These are phyloP conservation scores for Bodo saltans DNA, from an alignment of 78 protist species.

Conservation along the genomic window DNA sequence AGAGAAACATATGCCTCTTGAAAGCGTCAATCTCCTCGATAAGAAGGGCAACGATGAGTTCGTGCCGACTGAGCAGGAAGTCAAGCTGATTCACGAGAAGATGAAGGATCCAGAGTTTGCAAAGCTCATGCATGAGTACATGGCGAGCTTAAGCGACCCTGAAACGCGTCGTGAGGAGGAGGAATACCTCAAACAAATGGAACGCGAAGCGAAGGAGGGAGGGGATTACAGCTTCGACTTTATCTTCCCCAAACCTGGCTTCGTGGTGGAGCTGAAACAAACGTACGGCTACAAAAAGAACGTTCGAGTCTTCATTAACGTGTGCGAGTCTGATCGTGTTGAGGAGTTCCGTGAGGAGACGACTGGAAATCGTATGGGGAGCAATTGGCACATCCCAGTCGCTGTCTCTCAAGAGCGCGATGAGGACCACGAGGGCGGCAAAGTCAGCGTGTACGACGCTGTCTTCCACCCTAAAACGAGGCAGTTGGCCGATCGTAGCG, in stretches of 20 bases:
- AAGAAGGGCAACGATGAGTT: too few relatives aligned
- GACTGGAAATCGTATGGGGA: conserved; percentile 1
- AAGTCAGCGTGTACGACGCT: conserved; percentile 1
- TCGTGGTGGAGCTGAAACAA: conserved; percentile 1
- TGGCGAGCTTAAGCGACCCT: conserved; percentile 18
- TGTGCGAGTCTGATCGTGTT: conserved; percentile 12
- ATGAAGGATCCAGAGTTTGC: conserved; percentile 28
- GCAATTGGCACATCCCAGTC: conserved; percentile 15
- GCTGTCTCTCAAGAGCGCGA: not conserved
- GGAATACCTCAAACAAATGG: conserved; percentile 34
- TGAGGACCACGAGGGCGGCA: not conserved
- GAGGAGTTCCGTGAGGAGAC: conserved; percentile 9
- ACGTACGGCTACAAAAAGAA: not conserved
- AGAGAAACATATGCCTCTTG: too few relatives aligned
- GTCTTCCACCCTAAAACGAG: conserved; percentile 19
- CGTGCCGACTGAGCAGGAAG: too few relatives aligned
- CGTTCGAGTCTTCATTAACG: conserved; percentile 11
- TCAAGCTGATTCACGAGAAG: conserved; percentile 16
- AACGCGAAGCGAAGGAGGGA: conserved; percentile 14
- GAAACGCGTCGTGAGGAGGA: conserved; percentile 23
- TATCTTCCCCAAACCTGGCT: conserved; percentile 22
- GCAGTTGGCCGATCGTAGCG: not conserved
- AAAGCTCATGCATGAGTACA: conserved; percentile 31
- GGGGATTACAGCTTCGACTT: conserved; percentile 17
- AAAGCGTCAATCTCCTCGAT: too few relatives aligned